Percentiles rank a stretch among this genome's conserved stretches.
Evolutionary conservation across 148 eudicot genomes (phyloP).

Genomic region (Fallopia convolvulus): DNA sequence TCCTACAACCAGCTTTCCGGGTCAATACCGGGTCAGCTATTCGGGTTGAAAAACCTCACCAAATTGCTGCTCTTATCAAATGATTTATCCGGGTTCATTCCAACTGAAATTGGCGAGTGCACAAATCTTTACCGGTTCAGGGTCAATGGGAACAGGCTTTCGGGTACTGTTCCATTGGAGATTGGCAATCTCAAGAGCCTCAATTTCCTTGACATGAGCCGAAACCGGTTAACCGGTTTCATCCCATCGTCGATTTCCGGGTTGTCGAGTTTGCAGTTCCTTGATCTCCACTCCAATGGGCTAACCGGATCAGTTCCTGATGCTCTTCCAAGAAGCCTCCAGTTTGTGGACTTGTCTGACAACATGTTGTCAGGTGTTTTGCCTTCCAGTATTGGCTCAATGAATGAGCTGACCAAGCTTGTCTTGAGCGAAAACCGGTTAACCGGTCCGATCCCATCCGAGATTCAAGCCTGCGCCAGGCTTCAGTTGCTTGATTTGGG

Average conservation of each 20-base stretch:
- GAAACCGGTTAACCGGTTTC: constrained; percentile 54
- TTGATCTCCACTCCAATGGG: constrained; percentile 79
- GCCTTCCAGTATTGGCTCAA: constrained; percentile 46
- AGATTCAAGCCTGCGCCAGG: constrained; percentile 66
- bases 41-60: constrained; percentile 55
- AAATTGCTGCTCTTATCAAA: constrained; percentile 74
- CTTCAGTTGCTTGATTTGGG: constrained; percentile 79
- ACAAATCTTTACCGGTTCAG: constrained; percentile 75
- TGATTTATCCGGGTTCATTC: constrained; percentile 71
- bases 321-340: constrained; percentile 64
- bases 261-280: constrained; percentile 64
- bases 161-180: constrained; percentile 83
- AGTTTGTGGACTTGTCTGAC: constrained; percentile 73
- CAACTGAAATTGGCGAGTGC: constrained; percentile 75
- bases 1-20: constrained; percentile 76
- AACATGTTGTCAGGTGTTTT: constrained; percentile 58
- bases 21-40: constrained; percentile 55
- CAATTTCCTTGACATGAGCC: constrained; percentile 77
- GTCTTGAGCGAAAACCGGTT: constrained; percentile 61
- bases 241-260: constrained; percentile 63
- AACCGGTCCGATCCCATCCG: constrained; percentile 68
- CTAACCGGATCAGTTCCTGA: constrained; percentile 55
- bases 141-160: constrained; percentile 54
- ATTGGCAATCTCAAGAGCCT: constrained; percentile 59
- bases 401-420: constrained; percentile 68